phyloP scores from a whole-genome alignment of 192 early-diverging fungal genomes.

The Chytriomyces sp. region DNA sequence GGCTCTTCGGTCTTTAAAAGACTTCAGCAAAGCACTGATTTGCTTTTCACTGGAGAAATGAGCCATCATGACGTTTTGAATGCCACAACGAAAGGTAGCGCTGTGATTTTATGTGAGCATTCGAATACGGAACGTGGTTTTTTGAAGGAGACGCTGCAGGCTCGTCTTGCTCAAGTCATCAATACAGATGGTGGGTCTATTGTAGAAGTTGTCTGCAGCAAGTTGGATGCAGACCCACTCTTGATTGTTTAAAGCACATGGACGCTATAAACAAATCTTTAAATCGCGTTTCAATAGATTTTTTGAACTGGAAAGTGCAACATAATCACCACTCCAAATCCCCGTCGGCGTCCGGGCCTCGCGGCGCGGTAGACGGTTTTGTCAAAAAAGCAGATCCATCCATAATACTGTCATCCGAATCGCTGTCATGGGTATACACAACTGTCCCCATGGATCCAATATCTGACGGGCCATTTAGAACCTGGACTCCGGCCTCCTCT shows the following conservation, averaged over 20 bases:
- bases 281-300: too few species aligned
- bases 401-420: neutral
- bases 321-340: conserved; percentile 26
- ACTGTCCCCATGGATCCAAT: neutral
- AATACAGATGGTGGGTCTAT: conserved; percentile 43
- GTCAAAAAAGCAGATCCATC: neutral
- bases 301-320: too few species aligned
- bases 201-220: conserved; percentile 70
- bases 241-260: conserved; percentile 39
- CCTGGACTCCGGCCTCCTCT: neutral
- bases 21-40: conserved; percentile 67
- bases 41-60: conserved; percentile 95
- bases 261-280: too few species aligned
- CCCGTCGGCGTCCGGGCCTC: conserved; percentile 22
- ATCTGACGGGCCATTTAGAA: neutral
- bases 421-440: too few species aligned
- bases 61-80: conserved; percentile 92
- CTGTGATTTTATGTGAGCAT: conserved; percentile 89
- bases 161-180: conserved; percentile 59
- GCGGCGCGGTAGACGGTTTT: neutral
- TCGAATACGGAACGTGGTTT: conserved; percentile 90
- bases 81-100: conserved; percentile 71
- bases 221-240: conserved; percentile 79
- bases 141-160: conserved; percentile 64
- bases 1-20: conserved; percentile 62